Percentiles rank a stretch among this genome's conserved stretches.
Conservation (phyloP, 306 rosid genomes). For the Casuarina equisetifolia region DNA sequence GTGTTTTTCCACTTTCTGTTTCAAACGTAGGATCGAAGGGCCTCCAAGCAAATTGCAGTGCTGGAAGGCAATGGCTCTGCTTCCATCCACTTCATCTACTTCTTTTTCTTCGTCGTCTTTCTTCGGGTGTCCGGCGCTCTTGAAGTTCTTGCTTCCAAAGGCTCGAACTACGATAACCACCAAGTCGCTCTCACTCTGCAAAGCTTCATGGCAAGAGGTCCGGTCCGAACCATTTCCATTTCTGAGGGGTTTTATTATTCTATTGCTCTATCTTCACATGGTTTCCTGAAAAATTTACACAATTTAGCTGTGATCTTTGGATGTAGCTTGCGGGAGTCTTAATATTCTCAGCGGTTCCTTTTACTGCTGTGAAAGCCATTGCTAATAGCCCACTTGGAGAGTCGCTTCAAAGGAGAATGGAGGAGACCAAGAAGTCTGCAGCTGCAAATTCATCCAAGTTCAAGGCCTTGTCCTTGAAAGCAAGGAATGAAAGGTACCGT, state of each 20-base stretch:
- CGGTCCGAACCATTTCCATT: slow-evolving; percentile 8
- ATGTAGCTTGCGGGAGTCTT: slow-evolving; percentile 84
- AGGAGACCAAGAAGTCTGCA: slow-evolving; percentile 51
- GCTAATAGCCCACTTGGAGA: slow-evolving; percentile 89
- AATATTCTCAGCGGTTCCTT: slow-evolving; percentile 85
- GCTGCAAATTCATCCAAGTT: slow-evolving; percentile 52
- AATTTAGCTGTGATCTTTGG: too few species aligned
- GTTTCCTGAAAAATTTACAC: not conserved
- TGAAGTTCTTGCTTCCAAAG: slow-evolving; percentile 17
- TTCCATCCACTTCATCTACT: slow-evolving; percentile 20
- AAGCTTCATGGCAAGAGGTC: slow-evolving; percentile 96
- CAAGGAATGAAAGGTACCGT: slow-evolving; percentile 67
- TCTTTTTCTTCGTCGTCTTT: slow-evolving; percentile 36
- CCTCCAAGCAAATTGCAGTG: slow-evolving; percentile 1
- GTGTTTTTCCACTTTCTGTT: not conserved
- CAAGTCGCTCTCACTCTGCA: slow-evolving; percentile 33
- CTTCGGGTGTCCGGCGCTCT: slow-evolving; percentile 1
- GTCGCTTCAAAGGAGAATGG: slow-evolving; percentile 70
- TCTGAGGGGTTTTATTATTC: not conserved
- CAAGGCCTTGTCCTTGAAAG: slow-evolving; percentile 51
- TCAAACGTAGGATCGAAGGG: not conserved
- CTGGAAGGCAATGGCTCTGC: slow-evolving; percentile 28
- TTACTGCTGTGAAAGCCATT: slow-evolving; percentile 81
- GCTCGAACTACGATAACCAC: slow-evolving; percentile 13
- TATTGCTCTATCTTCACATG: not conserved